Base-by-base conservation (phyloP, 129 eudicot species). In the Flaveria trinervia region DNA sequence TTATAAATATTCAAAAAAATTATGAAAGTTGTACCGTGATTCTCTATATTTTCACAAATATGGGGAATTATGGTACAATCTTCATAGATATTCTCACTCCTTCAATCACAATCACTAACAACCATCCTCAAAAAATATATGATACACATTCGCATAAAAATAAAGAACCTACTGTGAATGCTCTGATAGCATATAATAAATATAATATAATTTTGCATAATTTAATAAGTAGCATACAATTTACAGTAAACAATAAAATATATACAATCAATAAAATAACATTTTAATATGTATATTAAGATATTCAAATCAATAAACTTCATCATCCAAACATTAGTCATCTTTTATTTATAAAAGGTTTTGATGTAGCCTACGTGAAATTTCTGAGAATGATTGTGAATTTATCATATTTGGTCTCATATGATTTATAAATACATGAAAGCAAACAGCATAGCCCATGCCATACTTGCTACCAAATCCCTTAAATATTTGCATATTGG, bases 381-480 rank as follows among this genome's bases (percentile, higher is more conserved):
- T 72, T 50, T 72, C 10, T 54, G 51, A 66, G 59, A 44, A 59
- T 74, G 11, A 57, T 45, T 22, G 26, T 44, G 26, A 41, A 23
- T 74, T 36, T 44, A 60, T 56, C 17, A 75, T n/a, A 9, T 61
- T 16, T 46, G 54, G 44, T 7, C 41, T 41, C 26, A n/a, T 46
- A 26, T 46, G 33, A 25, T 41, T 45, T 51, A n/a, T 49, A 1
- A 13, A 49, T 45, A 9, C 39, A 28, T 30, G 25, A 57, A 77
- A 69, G 60, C 48, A 55, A 56, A 77, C 18, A 41, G 70, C 81
- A 69, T 69, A 60, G 20, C 14, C 7, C 75, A 56, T 68, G 81
- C 75, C 22, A 43, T 51, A 20, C 14, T 51, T 41, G 52, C 57
- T 77, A 68, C 74, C 68, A 55, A 41, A 68, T 54, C 23, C 0